Percentiles rank a stretch among this genome's conserved stretches.
phyloP scores from a whole-genome alignment of 768 basidiomycete genomes.

The Galerina sulciceps region DNA sequence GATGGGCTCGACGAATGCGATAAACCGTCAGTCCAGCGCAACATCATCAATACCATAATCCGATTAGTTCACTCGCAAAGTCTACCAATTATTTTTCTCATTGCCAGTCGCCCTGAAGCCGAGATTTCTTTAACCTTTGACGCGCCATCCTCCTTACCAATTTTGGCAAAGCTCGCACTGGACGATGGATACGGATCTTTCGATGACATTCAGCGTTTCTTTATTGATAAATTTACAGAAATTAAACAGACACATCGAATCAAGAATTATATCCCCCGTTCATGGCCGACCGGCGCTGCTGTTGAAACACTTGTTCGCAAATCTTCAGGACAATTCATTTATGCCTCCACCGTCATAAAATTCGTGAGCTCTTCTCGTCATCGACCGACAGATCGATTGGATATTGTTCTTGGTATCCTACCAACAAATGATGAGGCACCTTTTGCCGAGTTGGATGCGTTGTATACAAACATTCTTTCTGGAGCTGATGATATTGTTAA shows the following conservation, averaged over 20 bases:
- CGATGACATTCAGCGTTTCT: slow-evolving; percentile 4
- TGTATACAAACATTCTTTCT: background rate
- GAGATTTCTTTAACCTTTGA: slow-evolving; percentile 3
- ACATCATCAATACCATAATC: slow-evolving; percentile 10
- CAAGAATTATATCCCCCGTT: background rate
- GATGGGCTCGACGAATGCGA: slow-evolving; percentile 30
- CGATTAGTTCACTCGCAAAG: background rate
- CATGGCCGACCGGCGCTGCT: background rate
- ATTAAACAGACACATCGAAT: background rate
- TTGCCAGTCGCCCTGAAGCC: slow-evolving; percentile 9
- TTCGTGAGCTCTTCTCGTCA: slow-evolving; percentile 2
- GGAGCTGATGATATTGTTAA: background rate
- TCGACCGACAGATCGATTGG: background rate
- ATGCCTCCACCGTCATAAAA: slow-evolving; percentile 14
- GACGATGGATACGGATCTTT: slow-evolving; percentile 1
- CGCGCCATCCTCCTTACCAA: background rate
- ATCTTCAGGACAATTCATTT: slow-evolving; percentile 14
- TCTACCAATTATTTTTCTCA: slow-evolving; percentile 4
- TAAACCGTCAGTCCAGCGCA: background rate
- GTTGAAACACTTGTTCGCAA: slow-evolving; percentile 1
- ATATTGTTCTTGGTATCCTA: background rate
- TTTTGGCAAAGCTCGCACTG: background rate
- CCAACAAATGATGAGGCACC: background rate
- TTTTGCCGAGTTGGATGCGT: slow-evolving; percentile 2
- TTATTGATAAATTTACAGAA: background rate